Evolutionary conservation across 2,329 filamentous ascomycete species (phyloP), one percentile per base, ranked within the genome.

Genomic region (Elsinoe australis): DNA sequence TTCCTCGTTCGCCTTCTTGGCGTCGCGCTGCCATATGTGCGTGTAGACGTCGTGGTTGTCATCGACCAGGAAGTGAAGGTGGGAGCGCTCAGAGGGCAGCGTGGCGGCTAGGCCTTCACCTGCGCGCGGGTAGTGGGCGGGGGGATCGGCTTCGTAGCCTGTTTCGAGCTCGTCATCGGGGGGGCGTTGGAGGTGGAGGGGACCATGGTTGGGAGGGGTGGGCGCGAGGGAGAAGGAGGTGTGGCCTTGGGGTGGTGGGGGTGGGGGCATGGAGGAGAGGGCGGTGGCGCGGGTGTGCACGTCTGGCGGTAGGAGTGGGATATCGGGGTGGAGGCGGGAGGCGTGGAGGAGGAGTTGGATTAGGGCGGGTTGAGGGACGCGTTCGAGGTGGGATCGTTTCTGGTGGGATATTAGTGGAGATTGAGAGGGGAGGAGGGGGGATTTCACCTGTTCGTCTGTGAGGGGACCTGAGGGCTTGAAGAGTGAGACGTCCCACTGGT

Each of bases 311-410:
- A 85, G 87, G 46, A 88, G 69, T 4, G 82, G 77, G 4, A 88
- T 67, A 47, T 80, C 74, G 2, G 83, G 81, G 52, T 84, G 72
- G 2, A 77, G 63, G 38, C 75, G 73, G 21, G 76, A 77, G 50
- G 79, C 72, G 53, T 76, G 74, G 51, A 85, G 69, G 28, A 87
- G 68, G 21, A 87, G 71, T 47, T 76, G 75, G 38, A 87, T 75
- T 1, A 89, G 70, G 31, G 80, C 71, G 7, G 71, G 64, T 54
- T 79, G 76, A 2, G 82, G 68, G 22, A 87, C 70, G 9, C 71
- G 71, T 0, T 73, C 72, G 47, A 88, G 70, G 59, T 52, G 57
- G 58, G 57, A 26, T 33, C 45, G 41, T 44, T 51, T 51, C 51
- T 53, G 28, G 9, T 10, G 12, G 4, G 15, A 38, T n/a, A 29